Conservation (phyloP, 108 stramenopile species). For the Licmophora abbreviata region DNA sequence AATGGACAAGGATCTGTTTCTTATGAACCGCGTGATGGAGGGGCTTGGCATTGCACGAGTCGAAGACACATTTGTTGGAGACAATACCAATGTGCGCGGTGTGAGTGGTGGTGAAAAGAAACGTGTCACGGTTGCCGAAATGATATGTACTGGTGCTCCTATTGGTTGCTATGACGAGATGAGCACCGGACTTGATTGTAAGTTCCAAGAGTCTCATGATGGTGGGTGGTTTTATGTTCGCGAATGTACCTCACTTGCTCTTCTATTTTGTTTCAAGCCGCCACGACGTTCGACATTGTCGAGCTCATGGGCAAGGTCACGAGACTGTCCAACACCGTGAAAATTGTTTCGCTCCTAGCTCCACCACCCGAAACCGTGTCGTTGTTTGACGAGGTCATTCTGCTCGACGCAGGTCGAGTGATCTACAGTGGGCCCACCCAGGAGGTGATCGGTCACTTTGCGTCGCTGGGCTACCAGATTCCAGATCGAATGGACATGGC, state of each 20-base stretch:
- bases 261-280: conserved; percentile 13
- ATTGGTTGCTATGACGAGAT: conserved; percentile 57
- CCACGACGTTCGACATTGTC: conserved; percentile 80
- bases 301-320: conserved; percentile 26
- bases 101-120: conserved; percentile 85
- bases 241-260: background rate
- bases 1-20: conserved; percentile 18
- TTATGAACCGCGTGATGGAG: conserved; percentile 27
- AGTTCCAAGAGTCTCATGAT: conserved; percentile 1
- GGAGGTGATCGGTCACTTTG: conserved; percentile 44
- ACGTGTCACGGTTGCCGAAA: conserved; percentile 83
- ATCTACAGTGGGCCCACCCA: conserved; percentile 82
- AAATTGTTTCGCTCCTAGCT: conserved; percentile 73
- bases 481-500: conserved; percentile 71
- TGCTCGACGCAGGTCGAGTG: conserved; percentile 71
- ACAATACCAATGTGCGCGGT: conserved; percentile 60
- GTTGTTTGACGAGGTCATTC: conserved; percentile 82
- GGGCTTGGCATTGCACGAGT: conserved; percentile 49
- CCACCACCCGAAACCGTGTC: conserved; percentile 90
- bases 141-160: conserved; percentile 30
- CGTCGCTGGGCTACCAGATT: conserved; percentile 48
- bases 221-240: background rate
- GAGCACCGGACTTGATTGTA: conserved; percentile 70
- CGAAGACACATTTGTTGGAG: conserved; percentile 69
- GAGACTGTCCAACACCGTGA: conserved; percentile 20